Evolutionary conservation across 2,329 filamentous ascomycete species (phyloP), one percentile per base, ranked within the genome.

Genomic region (Stagonosporopsis tanaceti): DNA sequence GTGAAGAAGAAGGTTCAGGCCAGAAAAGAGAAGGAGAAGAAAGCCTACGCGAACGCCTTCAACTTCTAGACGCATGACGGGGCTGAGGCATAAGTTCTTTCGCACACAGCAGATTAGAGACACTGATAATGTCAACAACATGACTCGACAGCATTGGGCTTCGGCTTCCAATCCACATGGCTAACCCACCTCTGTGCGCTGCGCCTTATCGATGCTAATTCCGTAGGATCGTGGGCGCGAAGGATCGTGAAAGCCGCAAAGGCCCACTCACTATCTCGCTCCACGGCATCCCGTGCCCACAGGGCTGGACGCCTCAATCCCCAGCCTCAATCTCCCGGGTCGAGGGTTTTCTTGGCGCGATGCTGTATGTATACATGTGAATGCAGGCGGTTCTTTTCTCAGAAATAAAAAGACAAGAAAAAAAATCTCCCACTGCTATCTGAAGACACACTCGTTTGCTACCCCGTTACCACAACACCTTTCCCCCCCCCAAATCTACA

Each of bases 41-140:
- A 91, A 67, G 90, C 89, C 6, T 96, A 94, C 76, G 91, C 90
- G 81, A 98, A 96, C 81, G 95, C 96, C 79, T 98, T 98, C 74
- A 70, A 76, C 60, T 76, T 76, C 54, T 59, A 34, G 32, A n/a
- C 32, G 32, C 7, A 15, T 15, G 42, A 35, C 6, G 14, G 35
- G 7, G 30, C 9, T 14, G n/a, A 14, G 4, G 8, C 7, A 41
- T 3, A 41, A 39, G 37, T 20, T 3, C 37, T 2, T 4, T 9
- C 5, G 37, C 17, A 20, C 17, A 12, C 4, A 22, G 22, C 9
- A 25, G 15, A 8, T 15, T 41, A n/a, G 12, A 41, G 6, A 12
- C 7, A 39, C 11, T 2, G 9, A 20, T 39, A 39, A 22, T 9
- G 17, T 14, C n/a, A 12, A 39, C 17, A 4, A 39, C n/a, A 22